Evolutionary conservation across 305 asterid species (phyloP).

Genomic region (Ruellia speciosa): DNA sequence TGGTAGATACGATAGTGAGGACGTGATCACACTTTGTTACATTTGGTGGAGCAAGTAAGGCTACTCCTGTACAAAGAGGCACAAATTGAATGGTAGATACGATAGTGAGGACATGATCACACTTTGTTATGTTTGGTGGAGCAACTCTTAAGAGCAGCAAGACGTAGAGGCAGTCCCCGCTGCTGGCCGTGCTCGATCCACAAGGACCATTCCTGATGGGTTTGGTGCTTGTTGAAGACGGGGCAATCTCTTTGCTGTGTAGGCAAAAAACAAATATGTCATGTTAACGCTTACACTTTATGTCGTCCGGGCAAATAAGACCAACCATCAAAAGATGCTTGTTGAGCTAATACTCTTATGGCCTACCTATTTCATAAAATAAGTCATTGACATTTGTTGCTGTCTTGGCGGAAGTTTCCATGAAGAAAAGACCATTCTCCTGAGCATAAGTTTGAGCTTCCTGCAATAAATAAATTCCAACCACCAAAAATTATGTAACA

Average conservation of each 20-base stretch:
- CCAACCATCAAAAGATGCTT: not conserved
- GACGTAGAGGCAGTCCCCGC: constrained; percentile 41
- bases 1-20: too few relatives aligned
- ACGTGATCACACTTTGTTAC: too few relatives aligned
- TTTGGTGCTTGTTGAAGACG: constrained; percentile 68
- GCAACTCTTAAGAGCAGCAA: constrained; percentile 37
- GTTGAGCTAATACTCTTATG: constrained; percentile 9
- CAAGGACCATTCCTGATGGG: constrained; percentile 76
- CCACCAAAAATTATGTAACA: constrained; percentile 10
- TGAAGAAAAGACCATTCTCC: constrained; percentile 63
- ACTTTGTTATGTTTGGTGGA: too few relatives aligned
- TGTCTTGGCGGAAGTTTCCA: constrained; percentile 71
- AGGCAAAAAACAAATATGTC: constrained; percentile 4
- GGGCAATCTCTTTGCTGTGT: constrained; percentile 72
- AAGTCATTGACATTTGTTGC: constrained; percentile 61
- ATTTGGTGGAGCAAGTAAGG: too few relatives aligned
- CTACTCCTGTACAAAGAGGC: too few relatives aligned
- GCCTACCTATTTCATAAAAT: constrained; percentile 53
- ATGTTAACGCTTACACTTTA: not conserved
- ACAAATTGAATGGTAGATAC: not conserved
- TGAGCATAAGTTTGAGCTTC: constrained; percentile 56
- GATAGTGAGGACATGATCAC: too few relatives aligned
- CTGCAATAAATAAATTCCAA: constrained; percentile 27
- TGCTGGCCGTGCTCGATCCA: constrained; percentile 47
- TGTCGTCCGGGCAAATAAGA: not conserved